A percentile compares a stretch with the other conserved stretches of the same genome.
These are phyloP conservation scores for Erodium trifolium DNA, from an alignment of 441 rosid species.

Conservation along the genomic window DNA sequence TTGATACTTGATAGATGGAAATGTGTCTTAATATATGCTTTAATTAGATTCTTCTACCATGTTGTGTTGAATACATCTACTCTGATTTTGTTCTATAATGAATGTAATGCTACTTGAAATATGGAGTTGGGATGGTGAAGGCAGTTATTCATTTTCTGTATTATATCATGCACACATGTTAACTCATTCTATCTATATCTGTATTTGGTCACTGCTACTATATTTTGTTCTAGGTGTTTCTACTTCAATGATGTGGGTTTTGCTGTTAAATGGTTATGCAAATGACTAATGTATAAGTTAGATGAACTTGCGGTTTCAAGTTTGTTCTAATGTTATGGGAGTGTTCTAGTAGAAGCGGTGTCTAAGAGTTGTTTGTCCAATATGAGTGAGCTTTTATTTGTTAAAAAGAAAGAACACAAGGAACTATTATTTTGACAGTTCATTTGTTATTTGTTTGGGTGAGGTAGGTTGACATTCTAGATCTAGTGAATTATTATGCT, in stretches of 20 bases:
- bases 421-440: neutral
- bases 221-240: neutral
- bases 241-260: neutral
- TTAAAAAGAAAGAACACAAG: neutral
- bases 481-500: neutral
- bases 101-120: neutral
- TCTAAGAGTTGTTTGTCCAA: neutral
- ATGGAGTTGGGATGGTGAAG: neutral
- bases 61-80: neutral
- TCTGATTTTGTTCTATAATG: neutral
- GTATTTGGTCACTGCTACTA: neutral
- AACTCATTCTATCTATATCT: neutral
- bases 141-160: no score
- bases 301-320: neutral
- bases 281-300: neutral
- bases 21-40: neutral
- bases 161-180: neutral
- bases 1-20: neutral
- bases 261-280: neutral
- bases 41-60: neutral
- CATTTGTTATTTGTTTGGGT: neutral
- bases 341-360: neutral
- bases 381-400: neutral
- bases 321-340: neutral
- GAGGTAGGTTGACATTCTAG: neutral